Conservation (phyloP, 345 rosid genomes). For the Linum trigynum region DNA sequence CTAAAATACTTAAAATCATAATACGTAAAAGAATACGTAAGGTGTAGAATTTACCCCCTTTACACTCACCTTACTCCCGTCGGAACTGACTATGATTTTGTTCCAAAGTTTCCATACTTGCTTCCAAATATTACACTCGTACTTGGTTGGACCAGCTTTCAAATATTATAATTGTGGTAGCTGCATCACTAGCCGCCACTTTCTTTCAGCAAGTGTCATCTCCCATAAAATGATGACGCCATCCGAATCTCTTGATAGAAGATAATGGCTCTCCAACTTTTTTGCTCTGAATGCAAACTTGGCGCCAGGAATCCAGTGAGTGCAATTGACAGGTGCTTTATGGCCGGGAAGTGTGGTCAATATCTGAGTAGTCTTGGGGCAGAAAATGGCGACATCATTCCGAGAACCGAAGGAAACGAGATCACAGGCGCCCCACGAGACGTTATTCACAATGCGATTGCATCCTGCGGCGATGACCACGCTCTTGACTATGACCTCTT, state of each 20-base stretch:
- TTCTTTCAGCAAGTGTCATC: slow-evolving; percentile 37
- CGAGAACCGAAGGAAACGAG: slow-evolving; percentile 79
- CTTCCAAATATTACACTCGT: too few species aligned
- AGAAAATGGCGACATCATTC: slow-evolving; percentile 71
- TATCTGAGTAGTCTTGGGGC: slow-evolving; percentile 37
- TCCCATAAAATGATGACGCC: slow-evolving; percentile 41
- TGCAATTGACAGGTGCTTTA: too few species aligned
- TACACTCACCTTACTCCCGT: too few species aligned
- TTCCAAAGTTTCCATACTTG: too few species aligned
- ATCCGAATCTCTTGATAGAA: slow-evolving; percentile 70
- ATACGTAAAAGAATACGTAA: too few species aligned
- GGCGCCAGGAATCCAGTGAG: not conserved
- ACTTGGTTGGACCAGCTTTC: too few species aligned
- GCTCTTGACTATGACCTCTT: slow-evolving; percentile 19
- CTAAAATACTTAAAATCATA: too few species aligned
- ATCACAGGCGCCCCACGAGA: slow-evolving; percentile 29
- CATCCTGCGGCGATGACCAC: too few species aligned
- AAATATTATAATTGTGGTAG: not conserved
- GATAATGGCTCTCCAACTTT: slow-evolving; percentile 46
- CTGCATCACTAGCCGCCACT: slow-evolving; percentile 21
- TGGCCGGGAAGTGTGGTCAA: too few species aligned
- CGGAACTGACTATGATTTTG: too few species aligned
- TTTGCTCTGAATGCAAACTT: slow-evolving; percentile 72
- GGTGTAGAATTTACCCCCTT: too few species aligned
- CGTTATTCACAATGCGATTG: too few species aligned